Percentiles rank a stretch among this genome's conserved stretches.
These are phyloP conservation scores for Asterochloris sp. DNA, from an alignment of 139 green algal species.

Conservation along the genomic window DNA sequence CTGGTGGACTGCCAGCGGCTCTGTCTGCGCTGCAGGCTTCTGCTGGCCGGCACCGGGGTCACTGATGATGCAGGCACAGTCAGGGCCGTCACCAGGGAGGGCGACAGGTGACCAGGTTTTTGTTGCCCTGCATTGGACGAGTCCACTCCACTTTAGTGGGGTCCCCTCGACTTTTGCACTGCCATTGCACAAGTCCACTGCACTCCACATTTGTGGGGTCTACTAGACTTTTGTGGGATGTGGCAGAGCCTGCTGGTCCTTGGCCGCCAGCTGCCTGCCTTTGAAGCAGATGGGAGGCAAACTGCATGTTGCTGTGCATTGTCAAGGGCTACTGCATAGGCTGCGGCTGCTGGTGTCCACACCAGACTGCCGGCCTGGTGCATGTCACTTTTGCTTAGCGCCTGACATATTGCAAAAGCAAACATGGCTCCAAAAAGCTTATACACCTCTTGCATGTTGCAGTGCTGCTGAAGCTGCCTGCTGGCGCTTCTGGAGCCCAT, in stretches of 20 bases:
- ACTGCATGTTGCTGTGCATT: no score
- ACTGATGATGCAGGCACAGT: slow-evolving; percentile 68
- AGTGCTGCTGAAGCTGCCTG: not conserved
- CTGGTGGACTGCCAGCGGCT: not conserved
- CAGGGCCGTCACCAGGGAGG: slow-evolving; percentile 63
- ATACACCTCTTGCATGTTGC: not conserved
- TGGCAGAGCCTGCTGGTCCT: not conserved
- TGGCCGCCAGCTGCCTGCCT: no score
- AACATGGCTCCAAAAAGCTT: no score
- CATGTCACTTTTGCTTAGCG: not conserved
- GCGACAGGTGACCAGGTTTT: slow-evolving; percentile 33
- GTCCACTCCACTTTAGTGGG: not conserved
- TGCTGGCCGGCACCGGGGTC: slow-evolving; percentile 57
- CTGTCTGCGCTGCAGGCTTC: slow-evolving; percentile 33
- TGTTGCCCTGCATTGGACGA: not conserved
- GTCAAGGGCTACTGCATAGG: no score
- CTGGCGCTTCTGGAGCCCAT: not conserved
- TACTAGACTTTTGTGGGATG: no score
- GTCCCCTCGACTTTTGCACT: no score
- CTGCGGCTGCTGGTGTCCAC: no score
- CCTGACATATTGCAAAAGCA: not conserved
- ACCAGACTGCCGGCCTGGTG: not conserved
- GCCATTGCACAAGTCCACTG: not conserved
- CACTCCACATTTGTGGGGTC: not conserved
- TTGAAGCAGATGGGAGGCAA: no score